Base-by-base conservation (phyloP, 1,284 basidiomycete species). In the Cronartium ribicola region DNA sequence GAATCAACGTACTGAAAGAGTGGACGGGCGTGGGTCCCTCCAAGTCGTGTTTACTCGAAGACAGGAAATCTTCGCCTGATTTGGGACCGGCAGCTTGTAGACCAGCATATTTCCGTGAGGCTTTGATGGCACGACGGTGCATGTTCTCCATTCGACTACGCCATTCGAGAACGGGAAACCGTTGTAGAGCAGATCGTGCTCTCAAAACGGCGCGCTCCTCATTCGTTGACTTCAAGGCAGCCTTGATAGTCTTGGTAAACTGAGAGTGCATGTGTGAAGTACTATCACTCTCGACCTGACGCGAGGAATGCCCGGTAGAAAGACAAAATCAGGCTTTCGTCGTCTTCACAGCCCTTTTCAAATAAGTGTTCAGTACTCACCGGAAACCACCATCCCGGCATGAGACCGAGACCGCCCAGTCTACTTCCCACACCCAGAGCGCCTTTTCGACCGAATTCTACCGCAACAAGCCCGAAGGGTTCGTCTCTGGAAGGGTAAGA, bases 101-200 rank as follows among this genome's bases (percentile, higher is more conserved):
- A 20, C 87, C 89, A 36, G 92, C 90, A 3, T 87, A 55, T 51
- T 83, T 82, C 72, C 92, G 88, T 79, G 89, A 92, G 5, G 84
- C 84, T 51, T 81, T 83, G 81, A 95, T 93, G 80, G 88, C 89
- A 74, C 92, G 89, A 76, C 86, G 87, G 81, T 95, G 92, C 86
- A 94, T 91, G 81, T 95, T 92, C 83, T 95, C 92, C 84, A 89
- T 91, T 68, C 90, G 87, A 81, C 94, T 92, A 80, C 92, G 90
- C 92, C 92, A 94, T 83, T 94, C 92, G 60, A 95, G 90, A 76
- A 95, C 92, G 5, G 92, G 92, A 89, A 95, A 95, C 80, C 92
- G 90, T 79, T 94, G 92, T 5, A 94, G 87, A 29, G 92, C 92
- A 48, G 92, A 94, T 65, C 92, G 88, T 51, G 92, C 92, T 80